These are phyloP conservation scores for Fraxinus ornus DNA, from an alignment of 305 asterid genomes.

Conservation along the genomic window DNA sequence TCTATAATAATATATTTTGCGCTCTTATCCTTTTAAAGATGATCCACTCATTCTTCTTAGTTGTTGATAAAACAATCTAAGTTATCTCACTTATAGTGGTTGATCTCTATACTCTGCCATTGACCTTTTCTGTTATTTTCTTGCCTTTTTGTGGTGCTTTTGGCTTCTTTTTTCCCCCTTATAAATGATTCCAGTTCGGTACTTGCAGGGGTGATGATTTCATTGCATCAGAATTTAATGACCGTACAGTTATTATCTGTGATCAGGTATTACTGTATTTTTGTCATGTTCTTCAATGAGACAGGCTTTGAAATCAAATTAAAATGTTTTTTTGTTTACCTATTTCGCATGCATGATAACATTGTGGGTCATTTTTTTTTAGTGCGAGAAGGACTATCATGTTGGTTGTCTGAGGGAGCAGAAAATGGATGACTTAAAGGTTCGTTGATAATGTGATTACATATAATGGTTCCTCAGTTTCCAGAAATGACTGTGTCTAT, in stretches of 20 bases:
- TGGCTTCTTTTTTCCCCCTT: neutral
- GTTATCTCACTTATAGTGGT: neutral
- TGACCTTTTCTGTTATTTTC: neutral
- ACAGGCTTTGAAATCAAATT: neutral
- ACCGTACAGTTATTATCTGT: constrained; percentile 75
- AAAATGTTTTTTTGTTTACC: neutral
- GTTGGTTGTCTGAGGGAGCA: constrained; percentile 80
- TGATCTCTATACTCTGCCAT: neutral
- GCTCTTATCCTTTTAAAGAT: constrained; percentile 6
- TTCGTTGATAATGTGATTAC: constrained; percentile 27
- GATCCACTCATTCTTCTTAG: neutral
- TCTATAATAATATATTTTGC: neutral
- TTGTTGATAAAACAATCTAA: neutral
- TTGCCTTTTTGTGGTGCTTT: neutral
- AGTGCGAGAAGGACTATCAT: constrained; percentile 94
- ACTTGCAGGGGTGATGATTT: constrained; percentile 69
- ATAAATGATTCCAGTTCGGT: constrained; percentile 16
- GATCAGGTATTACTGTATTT: constrained; percentile 61
- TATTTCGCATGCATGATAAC: constrained; percentile 19
- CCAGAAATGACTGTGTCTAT: neutral
- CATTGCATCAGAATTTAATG: constrained; percentile 55
- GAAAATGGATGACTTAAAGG: constrained; percentile 68
- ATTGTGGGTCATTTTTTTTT: constrained; percentile 23
- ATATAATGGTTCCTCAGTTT: constrained; percentile 12
- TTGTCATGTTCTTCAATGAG: constrained; percentile 10